A percentile compares a stretch with the other conserved stretches of the same genome.
Conservation (phyloP, 495 filamentous ascomycete species). For the Tirmania nivea region DNA sequence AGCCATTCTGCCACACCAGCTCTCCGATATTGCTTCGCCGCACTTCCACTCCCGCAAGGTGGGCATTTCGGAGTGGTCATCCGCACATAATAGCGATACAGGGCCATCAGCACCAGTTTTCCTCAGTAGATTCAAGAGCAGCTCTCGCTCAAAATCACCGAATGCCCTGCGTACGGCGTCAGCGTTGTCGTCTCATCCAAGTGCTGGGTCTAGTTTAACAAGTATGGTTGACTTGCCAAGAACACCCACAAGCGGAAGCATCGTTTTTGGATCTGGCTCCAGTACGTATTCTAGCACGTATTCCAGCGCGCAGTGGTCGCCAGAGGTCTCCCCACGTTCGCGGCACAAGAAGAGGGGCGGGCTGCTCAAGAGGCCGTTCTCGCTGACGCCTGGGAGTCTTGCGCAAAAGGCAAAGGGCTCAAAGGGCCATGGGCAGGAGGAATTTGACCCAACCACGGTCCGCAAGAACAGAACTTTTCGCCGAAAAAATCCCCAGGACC, state of each 20-base stretch:
- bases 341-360: not conserved
- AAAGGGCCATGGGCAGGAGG: not conserved
- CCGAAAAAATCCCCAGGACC: slow-evolving; percentile 14
- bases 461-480: slow-evolving; percentile 17
- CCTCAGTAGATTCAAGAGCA: not conserved
- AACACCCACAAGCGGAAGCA: too few species aligned
- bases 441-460: slow-evolving; percentile 20
- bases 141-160: not conserved
- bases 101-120: not conserved
- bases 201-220: too few species aligned
- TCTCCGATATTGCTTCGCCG: too few species aligned
- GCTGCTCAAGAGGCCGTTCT: not conserved
- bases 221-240: too few species aligned
- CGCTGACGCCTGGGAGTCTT: not conserved
- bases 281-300: too few species aligned
- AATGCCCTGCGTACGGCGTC: not conserved
- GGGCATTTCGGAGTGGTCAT: not conserved
- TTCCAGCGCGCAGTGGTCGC: too few species aligned
- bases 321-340: too few species aligned
- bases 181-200: too few species aligned
- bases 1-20: too few species aligned
- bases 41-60: too few species aligned
- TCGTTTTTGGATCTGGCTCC: too few species aligned
- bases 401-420: not conserved
- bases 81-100: not conserved